Base-by-base conservation (phyloP, 495 filamentous ascomycete genomes). In the Aspergillus indologenus region DNA sequence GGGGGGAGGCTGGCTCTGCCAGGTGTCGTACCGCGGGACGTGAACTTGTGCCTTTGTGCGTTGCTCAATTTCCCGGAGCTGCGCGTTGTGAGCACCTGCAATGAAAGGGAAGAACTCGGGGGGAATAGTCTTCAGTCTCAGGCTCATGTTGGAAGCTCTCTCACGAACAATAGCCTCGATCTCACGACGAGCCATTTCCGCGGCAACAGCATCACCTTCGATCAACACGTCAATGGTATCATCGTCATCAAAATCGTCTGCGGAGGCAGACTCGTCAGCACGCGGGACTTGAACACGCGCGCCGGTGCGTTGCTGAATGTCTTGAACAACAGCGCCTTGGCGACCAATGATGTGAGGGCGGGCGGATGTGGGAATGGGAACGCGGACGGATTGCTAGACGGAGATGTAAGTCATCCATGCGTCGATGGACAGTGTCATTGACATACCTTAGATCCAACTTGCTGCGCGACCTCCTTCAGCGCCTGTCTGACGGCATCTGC, bases 91-190 rank as follows among this genome's bases (percentile, higher is more conserved):
- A 15, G 89, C 83, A 22, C 92, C 92, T 22, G 90, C 87, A 69
- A 99, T 89, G 78, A 98, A 98, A 15, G 93, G 95, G 74, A 91
- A 99, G 70, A 90, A 95, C 68, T 96, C 91, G 19, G 92, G 86
- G 2, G 92, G 93, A 58, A 97, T 87, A 17, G 87, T 82, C 70
- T 85, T 87, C 59, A 98, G 70, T 40, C 85, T 85, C 29, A 90
- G 71, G 71, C 81, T 93, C 67, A 93, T 86, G 64, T 85, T 91
- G 18, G 91, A 87, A 18, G 87, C 86, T 23, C 89, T 87, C 72
- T 96, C 92, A 64, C 87, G 88, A 21, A 90, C 90, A 67, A 97
- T 96, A 54, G 82, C 82, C 63, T 87, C 81, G 58, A 99, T 91
- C 54, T 87, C 85, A n/a, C 85, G 83, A 47, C 85, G 82, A 43